These are phyloP conservation scores for Mycena amicta DNA, from an alignment of 768 basidiomycete species.

Conservation along the genomic window DNA sequence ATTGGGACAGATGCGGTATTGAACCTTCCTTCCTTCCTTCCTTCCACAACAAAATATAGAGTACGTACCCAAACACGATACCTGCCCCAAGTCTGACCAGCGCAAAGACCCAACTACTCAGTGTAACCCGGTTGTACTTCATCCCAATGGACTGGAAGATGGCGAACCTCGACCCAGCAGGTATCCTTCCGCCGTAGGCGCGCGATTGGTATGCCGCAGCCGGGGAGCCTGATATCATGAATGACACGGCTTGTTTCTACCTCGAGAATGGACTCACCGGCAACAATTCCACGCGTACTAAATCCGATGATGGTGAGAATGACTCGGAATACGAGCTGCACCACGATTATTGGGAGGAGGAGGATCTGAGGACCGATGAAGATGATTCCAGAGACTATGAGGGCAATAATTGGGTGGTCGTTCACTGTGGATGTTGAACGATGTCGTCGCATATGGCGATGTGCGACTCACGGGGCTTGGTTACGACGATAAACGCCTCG, in stretches of 20 bases:
- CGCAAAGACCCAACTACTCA: constrained; percentile 68
- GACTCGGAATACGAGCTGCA: neutral
- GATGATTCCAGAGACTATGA: neutral
- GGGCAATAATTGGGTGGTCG: neutral
- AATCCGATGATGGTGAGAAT: neutral
- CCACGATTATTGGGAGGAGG: neutral
- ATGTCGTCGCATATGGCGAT: no score
- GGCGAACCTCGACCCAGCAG: constrained; percentile 24
- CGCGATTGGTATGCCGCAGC: constrained; percentile 27
- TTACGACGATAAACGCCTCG: neutral
- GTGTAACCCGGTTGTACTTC: constrained; percentile 43
- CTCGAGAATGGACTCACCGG: neutral
- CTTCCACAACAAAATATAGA: neutral
- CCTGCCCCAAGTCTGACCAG: constrained; percentile 34
- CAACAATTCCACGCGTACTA: neutral
- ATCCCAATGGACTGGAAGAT: constrained; percentile 29
- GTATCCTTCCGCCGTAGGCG: constrained; percentile 30
- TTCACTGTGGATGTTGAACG: no score
- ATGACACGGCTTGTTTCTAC: neutral
- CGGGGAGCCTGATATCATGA: constrained; percentile 23
- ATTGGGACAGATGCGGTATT: no score
- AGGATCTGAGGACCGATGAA: neutral
- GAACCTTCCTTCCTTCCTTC: neutral
- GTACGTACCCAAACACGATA: constrained; percentile 21
- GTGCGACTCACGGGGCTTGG: neutral